Evolutionary conservation across 108 stramenopile genomes (phyloP).

Genomic region (Skeletonema tropicum): DNA sequence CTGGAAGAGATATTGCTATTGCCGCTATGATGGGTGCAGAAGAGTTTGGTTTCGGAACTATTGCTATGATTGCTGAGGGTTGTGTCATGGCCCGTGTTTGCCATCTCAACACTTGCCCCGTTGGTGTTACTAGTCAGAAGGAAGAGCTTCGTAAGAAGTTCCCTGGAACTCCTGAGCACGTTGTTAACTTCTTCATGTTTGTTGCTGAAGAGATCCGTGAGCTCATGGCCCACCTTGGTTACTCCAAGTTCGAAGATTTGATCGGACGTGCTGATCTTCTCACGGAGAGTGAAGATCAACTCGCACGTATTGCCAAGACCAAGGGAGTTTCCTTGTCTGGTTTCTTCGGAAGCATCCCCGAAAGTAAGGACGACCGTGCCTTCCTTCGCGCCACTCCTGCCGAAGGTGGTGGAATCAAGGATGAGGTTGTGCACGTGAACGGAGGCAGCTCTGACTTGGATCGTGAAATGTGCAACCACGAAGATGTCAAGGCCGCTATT

Average conservation of each 20-base stretch:
- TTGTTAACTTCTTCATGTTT: constrained; percentile 96
- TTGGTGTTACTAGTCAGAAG: constrained; percentile 95
- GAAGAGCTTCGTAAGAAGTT: constrained; percentile 95
- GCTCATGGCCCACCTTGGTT: constrained; percentile 89
- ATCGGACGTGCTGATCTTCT: constrained; percentile 94
- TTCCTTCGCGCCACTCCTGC: constrained; percentile 76
- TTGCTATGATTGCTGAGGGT: constrained; percentile 95
- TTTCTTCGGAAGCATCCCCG: constrained; percentile 83
- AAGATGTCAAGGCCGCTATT: constrained; percentile 77
- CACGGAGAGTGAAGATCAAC: constrained; percentile 66
- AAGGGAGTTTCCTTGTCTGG: constrained; percentile 62
- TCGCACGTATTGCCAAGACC: constrained; percentile 74
- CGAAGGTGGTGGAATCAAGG: constrained; percentile 67
- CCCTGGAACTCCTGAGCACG: constrained; percentile 96
- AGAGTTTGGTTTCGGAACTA: constrained; percentile 94
- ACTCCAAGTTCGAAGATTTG: constrained; percentile 90
- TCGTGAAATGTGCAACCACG: constrained; percentile 69
- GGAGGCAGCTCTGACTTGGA: constrained; percentile 85
- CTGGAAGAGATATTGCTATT: constrained; percentile 89
- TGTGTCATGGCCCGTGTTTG: constrained; percentile 97
- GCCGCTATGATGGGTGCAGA: constrained; percentile 94
- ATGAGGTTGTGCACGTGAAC: constrained; percentile 80
- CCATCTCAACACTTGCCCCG: constrained; percentile 96
- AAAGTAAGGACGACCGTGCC: constrained; percentile 59
- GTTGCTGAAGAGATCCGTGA: constrained; percentile 92